Conservation (phyloP, 2,329 filamentous ascomycete species). For the Emergomyces orientalis region DNA sequence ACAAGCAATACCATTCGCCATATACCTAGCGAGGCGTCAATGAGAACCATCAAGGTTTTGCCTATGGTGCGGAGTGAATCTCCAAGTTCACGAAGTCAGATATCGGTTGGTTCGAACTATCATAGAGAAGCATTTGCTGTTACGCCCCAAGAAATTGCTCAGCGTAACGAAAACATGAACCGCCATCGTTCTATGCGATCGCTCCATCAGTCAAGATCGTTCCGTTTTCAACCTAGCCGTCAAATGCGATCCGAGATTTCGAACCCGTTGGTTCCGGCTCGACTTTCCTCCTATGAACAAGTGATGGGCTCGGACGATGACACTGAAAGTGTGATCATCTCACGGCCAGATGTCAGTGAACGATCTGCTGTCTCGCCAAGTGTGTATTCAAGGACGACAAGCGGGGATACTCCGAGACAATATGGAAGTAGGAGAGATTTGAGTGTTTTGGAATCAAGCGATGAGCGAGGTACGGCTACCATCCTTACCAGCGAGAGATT, state of each 20-base stretch:
- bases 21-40: constrained; percentile 9
- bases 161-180: constrained; percentile 17
- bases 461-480: constrained; percentile 18
- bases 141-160: constrained; percentile 16
- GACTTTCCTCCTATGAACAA: constrained; percentile 7
- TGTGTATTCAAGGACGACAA: constrained; percentile 27
- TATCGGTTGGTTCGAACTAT: constrained; percentile 7
- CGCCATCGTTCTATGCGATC: constrained; percentile 4
- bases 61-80: not conserved
- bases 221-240: constrained; percentile 12
- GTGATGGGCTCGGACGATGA: constrained; percentile 12
- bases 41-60: constrained; percentile 1
- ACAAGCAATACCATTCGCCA: constrained; percentile 5
- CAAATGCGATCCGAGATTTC: constrained; percentile 9
- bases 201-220: constrained; percentile 8
- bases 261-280: not conserved
- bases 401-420: constrained; percentile 18
- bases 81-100: constrained; percentile 6
- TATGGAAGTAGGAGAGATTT: constrained; percentile 6
- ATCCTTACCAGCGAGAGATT: constrained; percentile 17
- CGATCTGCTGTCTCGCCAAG: constrained; percentile 22
- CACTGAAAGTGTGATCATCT: constrained; percentile 14
- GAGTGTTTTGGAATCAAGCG: constrained; percentile 11
- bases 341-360: not conserved
- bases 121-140: constrained; percentile 3